Base-by-base conservation (phyloP, 2,329 filamentous ascomycete genomes). In the Stemphylium lycopersici region DNA sequence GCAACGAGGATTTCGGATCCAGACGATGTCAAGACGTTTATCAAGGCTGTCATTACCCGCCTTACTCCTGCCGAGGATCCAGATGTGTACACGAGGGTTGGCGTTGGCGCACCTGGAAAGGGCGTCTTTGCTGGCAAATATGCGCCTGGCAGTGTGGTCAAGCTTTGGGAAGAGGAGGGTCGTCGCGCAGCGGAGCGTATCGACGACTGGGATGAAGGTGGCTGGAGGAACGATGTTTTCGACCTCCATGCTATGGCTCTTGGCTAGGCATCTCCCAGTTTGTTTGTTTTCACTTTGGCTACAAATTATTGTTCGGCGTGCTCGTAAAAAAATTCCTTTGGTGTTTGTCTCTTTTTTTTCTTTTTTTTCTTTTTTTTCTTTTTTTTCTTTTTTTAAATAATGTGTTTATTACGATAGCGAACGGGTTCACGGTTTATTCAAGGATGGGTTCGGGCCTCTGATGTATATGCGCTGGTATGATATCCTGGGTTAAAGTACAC, bases 191-290 rank as follows among this genome's bases (percentile, higher is more conserved):
- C 81, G 16, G 90, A 96, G 74, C 82, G 86, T 36, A 85, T 96
- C 33, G 86, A 93, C 61, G 89, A 93, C 61, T 87, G 87, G 68
- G 84, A 87, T 50, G 79, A 79, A 41, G 86, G 83, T 13, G 90
- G 89, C 0, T 96, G 92, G 92, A 84, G 89, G 63, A 96, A 96
- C 73, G 87, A 86, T 40, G 87, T 96, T n/a, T 96, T 96, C 58
- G 81, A 87, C 63, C 69, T 83, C 33, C 76, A 79, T 51, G 70
- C 76, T 4, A 69, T 71, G 68, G 68, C 68, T 43, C 54, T 67
- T 39, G 66, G 45, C 26, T 59, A 48, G 26, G 34, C 15, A 16
- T 39, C 16, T 42, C 6, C 2, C 31, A 52, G 42, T 11, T 7
- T 31, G n/a, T n/a, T n/a, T n/a, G n/a, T 32, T 29, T 13, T 11